phyloP scores from a whole-genome alignment of 2,329 filamentous ascomycete genomes.

The Epichloe festucae region DNA sequence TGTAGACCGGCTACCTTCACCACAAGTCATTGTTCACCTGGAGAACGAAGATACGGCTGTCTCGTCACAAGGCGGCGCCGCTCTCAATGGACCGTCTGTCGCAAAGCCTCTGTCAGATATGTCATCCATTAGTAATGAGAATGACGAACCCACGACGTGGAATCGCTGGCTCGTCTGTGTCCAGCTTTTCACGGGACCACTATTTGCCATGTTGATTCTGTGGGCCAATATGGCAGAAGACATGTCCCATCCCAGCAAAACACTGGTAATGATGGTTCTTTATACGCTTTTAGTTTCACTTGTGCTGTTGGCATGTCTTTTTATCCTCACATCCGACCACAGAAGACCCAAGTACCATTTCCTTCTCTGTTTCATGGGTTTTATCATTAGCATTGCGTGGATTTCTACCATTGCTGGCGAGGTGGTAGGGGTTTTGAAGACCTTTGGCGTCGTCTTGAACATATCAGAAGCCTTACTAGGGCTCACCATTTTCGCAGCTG shows the following conservation, averaged over 20 bases:
- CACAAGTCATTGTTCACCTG: slow-evolving; percentile 3
- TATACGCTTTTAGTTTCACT: slow-evolving; percentile 58
- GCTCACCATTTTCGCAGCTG: slow-evolving; percentile 89
- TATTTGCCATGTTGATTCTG: slow-evolving; percentile 67
- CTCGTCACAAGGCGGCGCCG: slow-evolving; percentile 1
- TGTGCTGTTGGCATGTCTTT: slow-evolving; percentile 50
- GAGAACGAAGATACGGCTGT: slow-evolving; percentile 12
- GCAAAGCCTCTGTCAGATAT: slow-evolving; percentile 20
- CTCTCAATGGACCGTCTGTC: background rate
- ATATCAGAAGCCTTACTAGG: slow-evolving; percentile 94
- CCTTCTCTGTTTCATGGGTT: slow-evolving; percentile 76
- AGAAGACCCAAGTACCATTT: slow-evolving; percentile 62
- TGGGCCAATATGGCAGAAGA: slow-evolving; percentile 57
- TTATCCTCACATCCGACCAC: slow-evolving; percentile 54
- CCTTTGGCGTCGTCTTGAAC: slow-evolving; percentile 77
- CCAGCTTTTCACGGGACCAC: slow-evolving; percentile 75
- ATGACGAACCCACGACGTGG: slow-evolving; percentile 49
- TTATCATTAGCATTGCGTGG: slow-evolving; percentile 86
- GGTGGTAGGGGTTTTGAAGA: slow-evolving; percentile 89
- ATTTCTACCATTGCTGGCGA: slow-evolving; percentile 92
- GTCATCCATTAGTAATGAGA: slow-evolving; percentile 19
- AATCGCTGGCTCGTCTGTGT: slow-evolving; percentile 80
- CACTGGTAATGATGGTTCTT: slow-evolving; percentile 44
- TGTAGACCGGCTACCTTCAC: slow-evolving; percentile 4
- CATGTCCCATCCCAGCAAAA: slow-evolving; percentile 34